A percentile compares a stretch with the other conserved stretches of the same genome.
Conservation (phyloP, 2,329 filamentous ascomycete genomes). For the Metarhizium sp. region DNA sequence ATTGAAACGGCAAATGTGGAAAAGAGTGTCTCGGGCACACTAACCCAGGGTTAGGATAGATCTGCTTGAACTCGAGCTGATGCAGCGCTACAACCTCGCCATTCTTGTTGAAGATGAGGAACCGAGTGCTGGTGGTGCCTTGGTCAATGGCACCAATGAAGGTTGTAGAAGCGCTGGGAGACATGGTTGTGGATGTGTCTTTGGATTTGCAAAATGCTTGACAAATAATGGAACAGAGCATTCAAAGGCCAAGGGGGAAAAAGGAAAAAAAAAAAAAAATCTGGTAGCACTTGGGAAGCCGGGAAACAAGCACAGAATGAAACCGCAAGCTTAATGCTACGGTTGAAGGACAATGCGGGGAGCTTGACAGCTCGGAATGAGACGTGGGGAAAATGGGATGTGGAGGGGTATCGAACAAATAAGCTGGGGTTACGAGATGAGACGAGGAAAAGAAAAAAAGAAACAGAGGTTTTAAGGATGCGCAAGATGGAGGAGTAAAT, state of each 20-base stretch:
- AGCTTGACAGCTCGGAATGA: not conserved
- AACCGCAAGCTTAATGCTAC: not conserved
- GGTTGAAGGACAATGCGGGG: not conserved
- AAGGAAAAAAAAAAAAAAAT: not conserved
- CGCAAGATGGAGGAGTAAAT: slow-evolving; percentile 1
- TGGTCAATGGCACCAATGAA: slow-evolving; percentile 75
- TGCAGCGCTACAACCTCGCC: slow-evolving; percentile 64
- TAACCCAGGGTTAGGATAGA: slow-evolving; percentile 66
- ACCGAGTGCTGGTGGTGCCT: slow-evolving; percentile 69
- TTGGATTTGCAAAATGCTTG: slow-evolving; percentile 5
- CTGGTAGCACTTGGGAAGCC: not conserved
- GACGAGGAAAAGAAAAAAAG: not conserved
- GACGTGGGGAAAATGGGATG: slow-evolving; percentile 4
- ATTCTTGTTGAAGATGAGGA: slow-evolving; percentile 65
- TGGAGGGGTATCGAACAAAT: not conserved
- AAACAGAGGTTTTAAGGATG: not conserved
- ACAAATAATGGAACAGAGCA: slow-evolving; percentile 15
- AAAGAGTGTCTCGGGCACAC: slow-evolving; percentile 14
- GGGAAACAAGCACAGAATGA: not conserved
- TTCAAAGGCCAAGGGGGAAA: slow-evolving; percentile 8
- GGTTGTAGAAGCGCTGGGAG: slow-evolving; percentile 17
- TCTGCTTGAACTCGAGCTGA: slow-evolving; percentile 67
- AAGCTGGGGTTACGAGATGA: not conserved
- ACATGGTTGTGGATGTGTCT: slow-evolving; percentile 18
- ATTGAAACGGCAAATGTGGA: not conserved